Base-by-base conservation (phyloP, 352 stramenopile genomes). In the Pythium scleroteichum region DNA sequence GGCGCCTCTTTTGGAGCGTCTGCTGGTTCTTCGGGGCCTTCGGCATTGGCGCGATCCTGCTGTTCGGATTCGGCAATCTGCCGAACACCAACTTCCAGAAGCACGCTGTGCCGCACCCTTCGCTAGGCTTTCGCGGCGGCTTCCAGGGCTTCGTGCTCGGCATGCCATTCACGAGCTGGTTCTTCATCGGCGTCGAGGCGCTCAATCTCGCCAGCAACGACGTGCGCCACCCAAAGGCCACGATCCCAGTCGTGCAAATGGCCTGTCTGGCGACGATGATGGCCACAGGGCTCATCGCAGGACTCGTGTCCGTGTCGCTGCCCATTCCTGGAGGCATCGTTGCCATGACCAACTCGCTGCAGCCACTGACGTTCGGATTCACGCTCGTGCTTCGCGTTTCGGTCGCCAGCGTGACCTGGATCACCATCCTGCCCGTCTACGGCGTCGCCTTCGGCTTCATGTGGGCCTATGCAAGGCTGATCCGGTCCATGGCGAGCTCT, bases 111-210 rank as follows among this genome's bases (percentile, higher is more conserved):
- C 39, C 26, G 13, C n/a, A n/a, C 32, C 7, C 47, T 20, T 3
- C 17, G 5, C 3, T 3, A 2, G 33, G 42, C 12, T 71, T 63
- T 16, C 39, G 71, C 9, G 27, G 53, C 4, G 38, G 23, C 6
- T 41, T 71, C 38, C 38, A 60, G n/a, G 40, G 19, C 13, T 5
- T 3, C 3, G 29, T 47, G 17, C 38, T 60, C 17, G 10, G 40
- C 7, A n/a, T 51, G 29, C 64, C 64, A 20, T 55, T 62, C 33
- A 16, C 24, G 3, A 23, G 57, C 24, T 72, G 58, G 52, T 48
- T 62, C 27, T 68, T 58, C 35, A 2, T 68, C 14, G 60, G 60
- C 23, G 35, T 68, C 29, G 60, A 68, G 22, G 47, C 35, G 23
- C 12, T 68, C n/a, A 58, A 58, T 26, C 46, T 68, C 19, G 42